Evolutionary conservation across 176 grass and related monocot species (phyloP).

Genomic region (Hsuehochloa calcarea): DNA sequence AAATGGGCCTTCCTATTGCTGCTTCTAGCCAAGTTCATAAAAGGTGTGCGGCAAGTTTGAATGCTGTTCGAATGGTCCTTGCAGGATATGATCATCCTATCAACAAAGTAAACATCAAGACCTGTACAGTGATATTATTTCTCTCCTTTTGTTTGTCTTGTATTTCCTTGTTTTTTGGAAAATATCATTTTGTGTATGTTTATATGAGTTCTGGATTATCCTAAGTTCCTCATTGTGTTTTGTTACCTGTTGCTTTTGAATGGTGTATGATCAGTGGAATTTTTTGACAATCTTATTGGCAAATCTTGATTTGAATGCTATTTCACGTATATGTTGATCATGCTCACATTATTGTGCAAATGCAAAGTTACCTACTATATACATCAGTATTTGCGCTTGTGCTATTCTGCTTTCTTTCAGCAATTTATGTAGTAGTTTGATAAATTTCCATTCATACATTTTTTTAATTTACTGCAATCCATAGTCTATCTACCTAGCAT

Average conservation of each 20-base stretch:
- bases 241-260: not conserved
- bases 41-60: slow-evolving; percentile 73
- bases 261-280: not conserved
- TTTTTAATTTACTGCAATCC: not conserved
- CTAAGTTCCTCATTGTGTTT: not conserved
- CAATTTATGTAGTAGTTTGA: slow-evolving; percentile 16
- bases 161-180: slow-evolving; percentile 16
- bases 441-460: not conserved
- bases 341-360: not conserved
- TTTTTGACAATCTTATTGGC: not conserved
- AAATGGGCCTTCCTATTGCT: slow-evolving; percentile 61
- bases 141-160: not conserved
- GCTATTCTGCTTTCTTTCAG: not conserved
- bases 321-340: not conserved
- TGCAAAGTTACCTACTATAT: not conserved
- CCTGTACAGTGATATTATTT: not conserved
- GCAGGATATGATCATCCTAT: slow-evolving; percentile 89
- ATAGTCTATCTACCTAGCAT: not conserved
- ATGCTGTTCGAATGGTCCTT: slow-evolving; percentile 88
- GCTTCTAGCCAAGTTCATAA: slow-evolving; percentile 84
- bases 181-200: not conserved
- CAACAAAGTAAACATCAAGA: slow-evolving; percentile 50
- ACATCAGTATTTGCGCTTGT: not conserved
- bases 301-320: not conserved
- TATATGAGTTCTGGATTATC: not conserved